Percentiles rank a stretch among this genome's conserved stretches.
These are phyloP conservation scores for Saussurea involucrata DNA, from an alignment of 129 eudicot species.

Conservation along the genomic window DNA sequence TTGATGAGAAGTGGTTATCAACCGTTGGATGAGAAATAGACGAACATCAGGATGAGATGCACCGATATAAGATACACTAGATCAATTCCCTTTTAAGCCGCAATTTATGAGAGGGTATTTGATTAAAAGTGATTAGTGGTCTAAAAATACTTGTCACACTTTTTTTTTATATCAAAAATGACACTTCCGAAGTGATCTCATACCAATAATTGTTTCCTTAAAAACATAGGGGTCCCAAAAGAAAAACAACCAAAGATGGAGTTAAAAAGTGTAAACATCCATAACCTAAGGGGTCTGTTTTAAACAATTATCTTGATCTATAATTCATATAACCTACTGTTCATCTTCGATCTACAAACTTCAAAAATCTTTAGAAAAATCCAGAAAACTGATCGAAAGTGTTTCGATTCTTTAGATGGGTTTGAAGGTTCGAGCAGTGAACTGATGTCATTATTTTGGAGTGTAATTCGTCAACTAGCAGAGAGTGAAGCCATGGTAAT, in stretches of 20 bases:
- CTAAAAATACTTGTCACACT: no score
- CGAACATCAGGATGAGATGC: no score
- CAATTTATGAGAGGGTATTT: no score
- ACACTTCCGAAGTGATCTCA: no score
- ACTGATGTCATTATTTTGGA: constrained; percentile 72
- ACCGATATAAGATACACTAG: no score
- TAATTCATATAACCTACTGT: not conserved
- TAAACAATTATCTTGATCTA: constrained; percentile 11
- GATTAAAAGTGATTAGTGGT: no score
- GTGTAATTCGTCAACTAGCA: constrained; percentile 56
- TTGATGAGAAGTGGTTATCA: no score
- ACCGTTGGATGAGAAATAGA: no score
- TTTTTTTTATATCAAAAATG: no score
- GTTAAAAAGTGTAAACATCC: not conserved
- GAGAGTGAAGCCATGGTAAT: constrained; percentile 66
- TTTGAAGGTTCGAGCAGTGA: constrained; percentile 31
- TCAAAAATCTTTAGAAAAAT: not conserved
- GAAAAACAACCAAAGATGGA: not conserved
- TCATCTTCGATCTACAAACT: constrained; percentile 24
- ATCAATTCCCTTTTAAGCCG: no score
- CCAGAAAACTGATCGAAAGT: constrained; percentile 1
- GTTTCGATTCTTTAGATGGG: constrained; percentile 29
- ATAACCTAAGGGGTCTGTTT: constrained; percentile 17
- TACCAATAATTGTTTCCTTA: no score
- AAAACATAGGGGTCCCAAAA: not conserved